phyloP scores from a whole-genome alignment of 2,329 filamentous ascomycete genomes.

The Fusarium lyarnte region DNA sequence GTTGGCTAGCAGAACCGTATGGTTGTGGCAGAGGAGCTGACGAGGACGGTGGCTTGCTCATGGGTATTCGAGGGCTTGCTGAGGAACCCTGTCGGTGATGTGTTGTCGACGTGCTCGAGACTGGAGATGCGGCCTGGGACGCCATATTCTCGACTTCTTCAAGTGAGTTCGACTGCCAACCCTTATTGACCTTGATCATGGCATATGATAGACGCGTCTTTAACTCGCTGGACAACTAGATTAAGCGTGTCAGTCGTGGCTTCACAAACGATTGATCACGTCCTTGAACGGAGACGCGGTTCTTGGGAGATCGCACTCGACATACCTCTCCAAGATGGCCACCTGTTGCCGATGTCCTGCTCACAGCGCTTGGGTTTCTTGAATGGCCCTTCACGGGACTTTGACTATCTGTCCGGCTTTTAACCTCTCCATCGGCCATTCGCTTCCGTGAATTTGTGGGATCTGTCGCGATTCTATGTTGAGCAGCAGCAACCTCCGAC shows the following conservation, averaged over 20 bases:
- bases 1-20: conserved; percentile 28
- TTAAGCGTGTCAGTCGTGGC: conserved; percentile 26
- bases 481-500: conserved; percentile 66
- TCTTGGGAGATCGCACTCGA: conserved; percentile 25
- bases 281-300: not conserved
- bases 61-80: conserved; percentile 62
- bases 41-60: conserved; percentile 35
- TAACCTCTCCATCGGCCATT: conserved; percentile 79
- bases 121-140: conserved; percentile 73
- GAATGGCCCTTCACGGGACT: conserved; percentile 69
- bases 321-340: conserved; percentile 82
- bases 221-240: conserved; percentile 78
- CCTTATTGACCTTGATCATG: conserved; percentile 91
- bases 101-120: conserved; percentile 66
- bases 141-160: conserved; percentile 80
- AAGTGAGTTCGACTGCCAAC: conserved; percentile 82
- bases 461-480: conserved; percentile 58
- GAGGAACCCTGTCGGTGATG: conserved; percentile 62
- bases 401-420: conserved; percentile 57
- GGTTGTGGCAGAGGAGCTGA: conserved; percentile 47
- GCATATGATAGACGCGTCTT: conserved; percentile 89
- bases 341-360: conserved; percentile 66
- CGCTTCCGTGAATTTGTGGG: conserved; percentile 68
- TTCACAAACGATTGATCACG: not conserved
- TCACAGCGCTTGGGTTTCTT: conserved; percentile 76